Evolutionary conservation across 495 filamentous ascomycete species (phyloP), one percentile per base, ranked within the genome.

Genomic region (Xylaria telfairii): DNA sequence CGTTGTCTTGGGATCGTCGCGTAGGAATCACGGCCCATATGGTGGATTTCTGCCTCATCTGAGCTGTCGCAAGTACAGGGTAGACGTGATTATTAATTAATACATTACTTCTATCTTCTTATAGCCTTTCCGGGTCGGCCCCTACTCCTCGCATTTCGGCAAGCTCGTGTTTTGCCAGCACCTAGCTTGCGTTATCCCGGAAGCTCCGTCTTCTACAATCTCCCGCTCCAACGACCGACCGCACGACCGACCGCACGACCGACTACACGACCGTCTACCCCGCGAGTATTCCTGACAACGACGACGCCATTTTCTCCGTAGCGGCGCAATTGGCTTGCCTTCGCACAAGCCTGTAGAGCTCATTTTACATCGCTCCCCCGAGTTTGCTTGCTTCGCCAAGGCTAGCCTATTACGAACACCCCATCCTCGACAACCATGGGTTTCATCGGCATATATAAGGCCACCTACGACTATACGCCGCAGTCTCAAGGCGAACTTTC

Each of bases 361-460:
- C 26, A 24, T n/a, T 2, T 28, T 26, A 37, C 2, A 15, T 46
- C 17, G 28, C 41, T 61, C 57, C 5, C 30, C 12, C 34, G 67
- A 17, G 67, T 10, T 51, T 41, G 19, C 41, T 41, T 51, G 26
- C n/a, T n/a, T n/a, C n/a, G n/a, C n/a, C n/a, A n/a, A n/a, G n/a
- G 17, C 44, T 34, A 24, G 21, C n/a, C 39, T 28, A 54, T 32
- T 32, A 51, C 57, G 9, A n/a, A 17, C 46, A n/a, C 46, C 66
- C 54, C 28, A 65, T 51, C 44, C 21, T 57, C 69, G 46, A 30
- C 74, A 66, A 78, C 69, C 72, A 89, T 89, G 87, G 86, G 84
- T 64, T 99, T 98, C 85, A 79, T 97, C 76, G 95, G 94, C 67
- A 88, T 99, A 65, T 98, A 94, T 85, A 92, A 89, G 79, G 95